These are phyloP conservation scores for Gomphus bonarii DNA, from an alignment of 1,284 basidiomycete species.

Conservation along the genomic window DNA sequence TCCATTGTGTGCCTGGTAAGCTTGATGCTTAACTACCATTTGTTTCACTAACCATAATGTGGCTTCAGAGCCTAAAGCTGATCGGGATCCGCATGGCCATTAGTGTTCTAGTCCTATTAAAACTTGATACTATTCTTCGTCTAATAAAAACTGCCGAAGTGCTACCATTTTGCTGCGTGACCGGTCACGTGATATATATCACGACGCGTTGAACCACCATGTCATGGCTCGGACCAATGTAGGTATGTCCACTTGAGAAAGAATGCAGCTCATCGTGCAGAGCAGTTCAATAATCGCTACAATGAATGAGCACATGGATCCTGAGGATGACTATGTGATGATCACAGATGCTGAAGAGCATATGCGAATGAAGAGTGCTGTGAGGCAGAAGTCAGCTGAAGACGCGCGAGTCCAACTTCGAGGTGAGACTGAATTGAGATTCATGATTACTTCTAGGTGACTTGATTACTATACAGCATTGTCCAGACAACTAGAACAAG, in stretches of 20 bases:
- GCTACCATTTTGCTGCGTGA: neutral
- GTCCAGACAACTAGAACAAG: constrained; percentile 55
- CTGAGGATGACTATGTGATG: constrained; percentile 12
- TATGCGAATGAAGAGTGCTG: constrained; percentile 11
- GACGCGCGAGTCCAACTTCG: constrained; percentile 10
- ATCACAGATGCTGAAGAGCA: constrained; percentile 13
- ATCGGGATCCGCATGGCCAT: constrained; percentile 54
- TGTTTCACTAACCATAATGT: constrained; percentile 16
- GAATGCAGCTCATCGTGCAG: neutral
- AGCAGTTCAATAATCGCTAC: constrained; percentile 10
- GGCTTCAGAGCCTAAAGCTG: constrained; percentile 58
- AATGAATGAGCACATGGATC: constrained; percentile 11
- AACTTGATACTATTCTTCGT: neutral
- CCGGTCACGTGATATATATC: constrained; percentile 4
- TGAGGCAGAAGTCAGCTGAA: constrained; percentile 9
- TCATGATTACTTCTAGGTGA: neutral
- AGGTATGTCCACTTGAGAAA: neutral
- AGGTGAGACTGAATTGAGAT: neutral
- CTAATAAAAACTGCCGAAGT: neutral
- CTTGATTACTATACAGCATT: constrained; percentile 28
- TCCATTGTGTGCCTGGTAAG: constrained; percentile 75
- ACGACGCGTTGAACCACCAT: constrained; percentile 3
- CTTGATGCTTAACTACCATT: constrained; percentile 10
- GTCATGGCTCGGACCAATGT: constrained; percentile 12
- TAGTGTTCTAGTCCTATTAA: constrained; percentile 18